Evolutionary conservation across 192 early-diverging fungal species (phyloP).

Genomic region (Backusella morwellensis): DNA sequence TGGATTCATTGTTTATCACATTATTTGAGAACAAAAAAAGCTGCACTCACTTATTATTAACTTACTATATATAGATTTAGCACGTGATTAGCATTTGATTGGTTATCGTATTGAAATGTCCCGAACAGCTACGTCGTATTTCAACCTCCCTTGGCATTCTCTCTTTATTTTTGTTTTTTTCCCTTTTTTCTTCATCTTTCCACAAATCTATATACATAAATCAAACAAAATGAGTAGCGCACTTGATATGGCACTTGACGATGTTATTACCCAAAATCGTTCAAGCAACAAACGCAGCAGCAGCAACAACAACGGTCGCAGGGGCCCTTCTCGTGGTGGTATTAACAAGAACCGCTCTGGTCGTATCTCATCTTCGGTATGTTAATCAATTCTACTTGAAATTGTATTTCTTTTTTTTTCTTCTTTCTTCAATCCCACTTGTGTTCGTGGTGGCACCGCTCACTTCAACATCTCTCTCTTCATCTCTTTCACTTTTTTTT

Average conservation of each 20-base stretch:
- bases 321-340: neutral
- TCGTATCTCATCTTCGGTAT: conserved; percentile 30
- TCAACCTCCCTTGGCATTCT: conserved; percentile 5
- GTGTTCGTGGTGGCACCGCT: conserved; percentile 1
- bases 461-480: neutral
- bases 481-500: neutral
- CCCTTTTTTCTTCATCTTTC: neutral
- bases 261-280: conserved; percentile 22
- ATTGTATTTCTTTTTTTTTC: conserved; percentile 8
- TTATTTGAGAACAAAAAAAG: neutral
- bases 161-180: neutral
- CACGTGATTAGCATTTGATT: neutral
- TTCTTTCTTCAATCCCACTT: conserved; percentile 5
- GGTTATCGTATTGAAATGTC: neutral
- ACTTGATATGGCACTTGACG: conserved; percentile 34
- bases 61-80: neutral
- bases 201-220: neutral
- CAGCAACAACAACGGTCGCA: neutral
- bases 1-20: neutral
- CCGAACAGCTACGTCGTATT: neutral
- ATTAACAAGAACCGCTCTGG: conserved; percentile 22
- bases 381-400: conserved; percentile 18
- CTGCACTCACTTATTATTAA: neutral
- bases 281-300: conserved; percentile 4
- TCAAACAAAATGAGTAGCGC: conserved; percentile 11